A percentile compares a stretch with the other conserved stretches of the same genome.
Conservation (phyloP, 176 grass and related monocot species). For the Juncus inflexus region DNA sequence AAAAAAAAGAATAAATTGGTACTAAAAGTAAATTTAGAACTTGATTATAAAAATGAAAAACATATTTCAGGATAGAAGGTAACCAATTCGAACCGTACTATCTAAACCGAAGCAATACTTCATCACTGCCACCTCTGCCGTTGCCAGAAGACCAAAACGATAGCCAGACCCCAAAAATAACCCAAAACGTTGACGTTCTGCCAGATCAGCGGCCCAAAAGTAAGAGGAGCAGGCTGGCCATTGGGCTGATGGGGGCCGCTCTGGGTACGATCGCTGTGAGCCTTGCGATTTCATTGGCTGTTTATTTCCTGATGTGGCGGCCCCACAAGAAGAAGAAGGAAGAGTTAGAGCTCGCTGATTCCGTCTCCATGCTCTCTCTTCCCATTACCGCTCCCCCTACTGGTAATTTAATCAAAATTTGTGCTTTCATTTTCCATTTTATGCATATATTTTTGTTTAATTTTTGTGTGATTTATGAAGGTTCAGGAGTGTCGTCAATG, state of each 20-base stretch:
- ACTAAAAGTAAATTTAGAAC: constrained; percentile 23
- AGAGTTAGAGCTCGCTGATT: constrained; percentile 20
- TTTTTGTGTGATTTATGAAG: constrained; percentile 23
- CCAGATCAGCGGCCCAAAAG: constrained; percentile 32
- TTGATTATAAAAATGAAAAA: constrained; percentile 7
- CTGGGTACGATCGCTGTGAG: constrained; percentile 35
- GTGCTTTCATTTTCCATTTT: neutral
- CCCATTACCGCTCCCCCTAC: constrained; percentile 12
- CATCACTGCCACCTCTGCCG: constrained; percentile 21
- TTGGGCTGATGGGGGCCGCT: constrained; percentile 45
- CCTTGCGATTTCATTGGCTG: constrained; percentile 51
- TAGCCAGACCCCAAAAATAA: constrained; percentile 42
- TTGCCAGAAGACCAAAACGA: constrained; percentile 46
- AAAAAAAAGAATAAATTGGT: too few species aligned
- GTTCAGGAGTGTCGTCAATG: constrained; percentile 24
- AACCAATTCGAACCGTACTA: constrained; percentile 54
- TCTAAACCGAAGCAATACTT: constrained; percentile 18
- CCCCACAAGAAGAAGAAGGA: constrained; percentile 20
- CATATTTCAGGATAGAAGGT: constrained; percentile 64
- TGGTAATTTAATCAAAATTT: constrained; percentile 11
- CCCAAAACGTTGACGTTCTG: constrained; percentile 32
- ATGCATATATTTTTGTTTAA: neutral
- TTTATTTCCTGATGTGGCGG: constrained; percentile 28
- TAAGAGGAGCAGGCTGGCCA: constrained; percentile 39
- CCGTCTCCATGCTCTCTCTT: constrained; percentile 16